These are phyloP conservation scores for Abrus precatorius DNA, from an alignment of 306 rosid genomes.

Conservation along the genomic window DNA sequence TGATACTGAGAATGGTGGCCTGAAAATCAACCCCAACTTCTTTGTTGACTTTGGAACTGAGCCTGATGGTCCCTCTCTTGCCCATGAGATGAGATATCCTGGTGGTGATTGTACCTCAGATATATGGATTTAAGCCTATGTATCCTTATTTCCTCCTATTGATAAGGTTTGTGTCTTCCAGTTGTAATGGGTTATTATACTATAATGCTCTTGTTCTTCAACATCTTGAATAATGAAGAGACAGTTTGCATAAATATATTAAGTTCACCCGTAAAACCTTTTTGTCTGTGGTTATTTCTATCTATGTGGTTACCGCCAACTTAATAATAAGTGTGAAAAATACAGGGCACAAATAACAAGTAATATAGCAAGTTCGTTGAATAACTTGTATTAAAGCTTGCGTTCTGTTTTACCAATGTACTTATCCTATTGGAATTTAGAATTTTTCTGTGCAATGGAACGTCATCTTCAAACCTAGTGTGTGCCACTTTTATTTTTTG, in stretches of 20 bases:
- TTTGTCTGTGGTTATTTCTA: neutral
- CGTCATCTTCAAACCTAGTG: neutral
- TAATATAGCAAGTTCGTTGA: neutral
- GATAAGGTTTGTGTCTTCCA: neutral
- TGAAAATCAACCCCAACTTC: conserved; percentile 74
- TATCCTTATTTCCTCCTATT: neutral
- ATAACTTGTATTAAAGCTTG: neutral
- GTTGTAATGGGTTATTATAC: neutral
- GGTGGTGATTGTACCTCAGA: conserved; percentile 99
- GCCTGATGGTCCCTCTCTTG: conserved; percentile 94
- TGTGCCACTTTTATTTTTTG: neutral
- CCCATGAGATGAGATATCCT: conserved; percentile 97
- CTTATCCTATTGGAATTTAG: neutral
- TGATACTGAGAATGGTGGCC: conserved; percentile 79
- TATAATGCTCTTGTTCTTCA: conserved; percentile 13
- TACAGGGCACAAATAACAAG: neutral
- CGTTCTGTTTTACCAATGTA: neutral
- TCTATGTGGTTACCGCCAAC: neutral
- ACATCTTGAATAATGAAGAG: neutral
- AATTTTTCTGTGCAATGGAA: neutral
- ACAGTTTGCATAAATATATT: conserved; percentile 3
- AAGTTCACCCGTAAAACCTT: neutral
- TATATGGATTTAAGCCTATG: conserved; percentile 69
- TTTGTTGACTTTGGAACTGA: conserved; percentile 93
- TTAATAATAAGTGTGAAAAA: neutral